Percentiles rank a stretch among this genome's conserved stretches.
phyloP scores from a whole-genome alignment of 352 stramenopile species.

The Elongisporangium anandrum region DNA sequence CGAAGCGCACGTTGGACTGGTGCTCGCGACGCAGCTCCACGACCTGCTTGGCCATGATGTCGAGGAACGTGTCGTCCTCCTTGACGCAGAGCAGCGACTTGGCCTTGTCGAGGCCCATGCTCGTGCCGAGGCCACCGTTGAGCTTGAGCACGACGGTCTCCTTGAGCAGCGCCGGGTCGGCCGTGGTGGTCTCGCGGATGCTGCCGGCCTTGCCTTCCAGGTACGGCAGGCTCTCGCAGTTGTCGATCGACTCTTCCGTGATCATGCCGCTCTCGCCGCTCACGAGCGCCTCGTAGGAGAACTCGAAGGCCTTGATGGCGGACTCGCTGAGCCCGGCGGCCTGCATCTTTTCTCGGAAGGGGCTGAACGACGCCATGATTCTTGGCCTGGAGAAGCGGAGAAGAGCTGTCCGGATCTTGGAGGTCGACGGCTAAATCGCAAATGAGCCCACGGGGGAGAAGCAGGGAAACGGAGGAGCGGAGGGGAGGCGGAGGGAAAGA shows the following conservation, averaged over 20 bases:
- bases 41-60: slow-evolving; percentile 89
- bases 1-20: slow-evolving; percentile 89
- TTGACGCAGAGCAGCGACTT: slow-evolving; percentile 94
- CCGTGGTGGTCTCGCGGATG: slow-evolving; percentile 73
- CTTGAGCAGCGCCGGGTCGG: slow-evolving; percentile 68
- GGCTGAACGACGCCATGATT: slow-evolving; percentile 59
- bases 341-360: slow-evolving; percentile 96
- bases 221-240: slow-evolving; percentile 76
- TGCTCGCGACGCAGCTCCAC: slow-evolving; percentile 94
- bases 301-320: slow-evolving; percentile 97
- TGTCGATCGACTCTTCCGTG: slow-evolving; percentile 90
- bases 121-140: slow-evolving; percentile 82
- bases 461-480: not conserved
- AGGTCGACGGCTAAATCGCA: not conserved
- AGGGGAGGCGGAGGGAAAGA: not conserved
- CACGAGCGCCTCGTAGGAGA: slow-evolving; percentile 94
- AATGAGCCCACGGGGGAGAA: not conserved
- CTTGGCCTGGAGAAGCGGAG: slow-evolving; percentile 2
- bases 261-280: slow-evolving; percentile 96
- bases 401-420: not conserved
- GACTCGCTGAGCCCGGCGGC: slow-evolving; percentile 92
- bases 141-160: slow-evolving; percentile 88
- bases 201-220: slow-evolving; percentile 70
- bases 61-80: slow-evolving; percentile 92
- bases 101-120: slow-evolving; percentile 94